Evolutionary conservation across 805 yeast genomes (phyloP), one percentile per base, ranked within the genome.

Genomic region (Candida adriatica): DNA sequence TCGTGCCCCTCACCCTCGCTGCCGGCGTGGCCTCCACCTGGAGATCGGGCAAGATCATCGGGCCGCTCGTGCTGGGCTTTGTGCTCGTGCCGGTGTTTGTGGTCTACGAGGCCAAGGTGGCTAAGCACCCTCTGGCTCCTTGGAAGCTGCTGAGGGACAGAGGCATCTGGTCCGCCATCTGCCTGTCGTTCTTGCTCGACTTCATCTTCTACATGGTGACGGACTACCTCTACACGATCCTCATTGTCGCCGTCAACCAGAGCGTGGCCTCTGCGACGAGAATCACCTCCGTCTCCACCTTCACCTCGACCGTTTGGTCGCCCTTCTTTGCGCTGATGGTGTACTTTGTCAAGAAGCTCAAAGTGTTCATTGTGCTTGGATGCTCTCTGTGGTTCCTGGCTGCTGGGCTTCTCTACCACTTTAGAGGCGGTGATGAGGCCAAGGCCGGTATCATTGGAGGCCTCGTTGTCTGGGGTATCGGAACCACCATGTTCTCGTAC

Each of bases 1-100:
- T 83, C 37, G 76, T 74, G 15, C 92, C 94, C 15, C 64, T 83
- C 42, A 81, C 92, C 9, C 55, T 83, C 18, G 88, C 88, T 9
- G 88, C 85, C 41, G 87, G 87, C 39, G 50, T 57, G 21, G 27
- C 48, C 2, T 42, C 59, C 3, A 61, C 64, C 31, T 83, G 94
- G 94, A 48, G 59, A 32, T 59, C 63, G 36, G 84, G 74, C 13
- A 61, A 71, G 27, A 65, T 78, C 42, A 74, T 83, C 43, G 90
- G 68, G 6, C 86, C 88, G 3, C 56, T 81, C 30, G 82, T 78
- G 14, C 49, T 83, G 34, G 92, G 94, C 3, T 64, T 73, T 42
- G 68, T 64, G 14, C 53, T 76, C 18, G 50, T 80, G 32, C 84
- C 86, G 6, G 51, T 67, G n/a, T 73, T 78, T 35, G 19, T 24